phyloP scores from a whole-genome alignment of 345 rosid species.

The Firmiana major region DNA sequence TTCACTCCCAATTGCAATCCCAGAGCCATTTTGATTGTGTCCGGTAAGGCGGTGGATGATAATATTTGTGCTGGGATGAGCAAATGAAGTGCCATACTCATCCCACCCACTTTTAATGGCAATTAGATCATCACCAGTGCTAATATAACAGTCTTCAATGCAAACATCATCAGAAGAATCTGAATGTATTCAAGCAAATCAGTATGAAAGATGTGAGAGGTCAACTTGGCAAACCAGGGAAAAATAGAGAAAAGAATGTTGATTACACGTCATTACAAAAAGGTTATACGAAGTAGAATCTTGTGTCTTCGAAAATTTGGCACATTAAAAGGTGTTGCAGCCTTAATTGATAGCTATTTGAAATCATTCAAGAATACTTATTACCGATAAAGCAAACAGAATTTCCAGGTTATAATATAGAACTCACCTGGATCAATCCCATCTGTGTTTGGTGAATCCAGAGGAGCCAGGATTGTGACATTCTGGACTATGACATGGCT shows the following conservation, averaged over 20 bases:
- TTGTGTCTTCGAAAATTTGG: neutral
- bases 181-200: conserved; percentile 31
- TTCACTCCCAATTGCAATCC: conserved; percentile 91
- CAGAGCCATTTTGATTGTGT: conserved; percentile 65
- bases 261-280: neutral
- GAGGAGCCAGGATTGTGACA: conserved; percentile 89
- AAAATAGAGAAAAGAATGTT: neutral
- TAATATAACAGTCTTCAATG: conserved; percentile 83
- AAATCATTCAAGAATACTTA: conserved; percentile 6
- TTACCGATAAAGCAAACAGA: neutral
- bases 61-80: conserved; percentile 72
- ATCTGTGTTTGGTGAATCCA: conserved; percentile 92
- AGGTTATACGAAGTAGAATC: neutral
- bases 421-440: conserved; percentile 93
- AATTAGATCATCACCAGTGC: conserved; percentile 90
- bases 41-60: conserved; percentile 64
- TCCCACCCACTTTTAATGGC: conserved; percentile 99
- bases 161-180: conserved; percentile 88
- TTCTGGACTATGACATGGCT: conserved; percentile 80
- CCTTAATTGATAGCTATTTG: neutral
- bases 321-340: neutral
- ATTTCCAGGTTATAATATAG: conserved; percentile 15
- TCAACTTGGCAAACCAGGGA: neutral
- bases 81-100: conserved; percentile 80
- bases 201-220: neutral